Evolutionary conservation across 495 filamentous ascomycete species (phyloP).

Genomic region (Penicillium tannophilum): DNA sequence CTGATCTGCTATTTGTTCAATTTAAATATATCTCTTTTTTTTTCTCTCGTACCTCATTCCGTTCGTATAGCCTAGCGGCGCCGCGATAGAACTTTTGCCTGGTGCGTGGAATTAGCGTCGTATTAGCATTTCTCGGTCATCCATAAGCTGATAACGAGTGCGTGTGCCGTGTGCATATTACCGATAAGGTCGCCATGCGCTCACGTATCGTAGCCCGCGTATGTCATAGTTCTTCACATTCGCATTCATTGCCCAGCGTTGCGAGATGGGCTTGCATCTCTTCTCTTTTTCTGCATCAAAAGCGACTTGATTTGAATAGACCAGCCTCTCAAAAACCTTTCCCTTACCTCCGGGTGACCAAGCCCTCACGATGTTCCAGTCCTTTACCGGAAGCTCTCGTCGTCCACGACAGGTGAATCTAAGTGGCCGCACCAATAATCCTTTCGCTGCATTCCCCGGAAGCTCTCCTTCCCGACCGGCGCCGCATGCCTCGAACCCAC

Average conservation of each 20-base stretch:
- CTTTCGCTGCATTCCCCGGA: slow-evolving; percentile 61
- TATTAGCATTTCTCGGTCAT: not conserved
- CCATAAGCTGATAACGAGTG: not conserved
- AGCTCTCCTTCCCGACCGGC: slow-evolving; percentile 34
- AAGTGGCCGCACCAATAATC: slow-evolving; percentile 78
- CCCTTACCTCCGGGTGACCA: slow-evolving; percentile 13
- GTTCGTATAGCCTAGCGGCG: not conserved
- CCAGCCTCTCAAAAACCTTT: not conserved
- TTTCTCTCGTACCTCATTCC: not conserved
- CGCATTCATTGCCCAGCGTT: slow-evolving; percentile 12
- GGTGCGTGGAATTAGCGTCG: slow-evolving; percentile 17
- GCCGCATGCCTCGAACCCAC: slow-evolving; percentile 58
- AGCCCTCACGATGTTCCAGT: slow-evolving; percentile 71
- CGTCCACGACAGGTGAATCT: slow-evolving; percentile 91
- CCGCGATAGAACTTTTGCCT: not conserved
- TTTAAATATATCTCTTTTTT: not conserved
- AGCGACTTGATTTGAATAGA: slow-evolving; percentile 17
- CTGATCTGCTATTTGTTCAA: not conserved
- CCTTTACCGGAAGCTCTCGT: slow-evolving; percentile 85
- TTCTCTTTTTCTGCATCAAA: slow-evolving; percentile 19
- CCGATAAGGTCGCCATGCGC: slow-evolving; percentile 29
- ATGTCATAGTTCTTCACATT: slow-evolving; percentile 36
- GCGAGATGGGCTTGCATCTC: slow-evolving; percentile 32
- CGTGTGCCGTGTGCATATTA: slow-evolving; percentile 21
- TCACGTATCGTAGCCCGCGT: slow-evolving; percentile 25